phyloP scores from a whole-genome alignment of 441 rosid species.

The Adansonia madagascariensis region DNA sequence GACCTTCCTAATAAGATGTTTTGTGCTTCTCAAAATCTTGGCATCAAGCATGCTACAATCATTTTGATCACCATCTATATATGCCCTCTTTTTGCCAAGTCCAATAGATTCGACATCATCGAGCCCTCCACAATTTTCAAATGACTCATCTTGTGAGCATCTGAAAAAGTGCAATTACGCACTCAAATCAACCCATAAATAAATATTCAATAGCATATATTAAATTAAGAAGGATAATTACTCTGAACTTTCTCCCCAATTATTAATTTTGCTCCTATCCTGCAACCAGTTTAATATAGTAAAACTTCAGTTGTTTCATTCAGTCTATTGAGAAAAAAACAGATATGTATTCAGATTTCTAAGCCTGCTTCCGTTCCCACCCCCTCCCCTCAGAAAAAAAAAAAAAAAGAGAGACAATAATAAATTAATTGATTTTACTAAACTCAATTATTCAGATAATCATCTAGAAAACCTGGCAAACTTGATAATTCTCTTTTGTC shows the following conservation, averaged over 20 bases:
- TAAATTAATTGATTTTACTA: not conserved
- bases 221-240: conserved; percentile 45
- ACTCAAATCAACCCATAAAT: conserved; percentile 32
- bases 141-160: conserved; percentile 44
- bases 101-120: conserved; percentile 38
- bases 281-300: conserved; percentile 41
- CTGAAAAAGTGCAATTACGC: conserved; percentile 40
- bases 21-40: conserved; percentile 44
- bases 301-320: conserved; percentile 24
- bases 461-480: not conserved
- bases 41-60: conserved; percentile 31
- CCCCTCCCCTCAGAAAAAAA: not conserved
- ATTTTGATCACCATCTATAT: conserved; percentile 32
- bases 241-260: conserved; percentile 60
- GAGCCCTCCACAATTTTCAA: conserved; percentile 35
- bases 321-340: conserved; percentile 5
- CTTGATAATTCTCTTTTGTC: not conserved
- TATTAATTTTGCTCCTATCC: conserved; percentile 61
- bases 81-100: conserved; percentile 43
- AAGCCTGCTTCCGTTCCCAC: not conserved
- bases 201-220: conserved; percentile 24
- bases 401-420: not conserved
- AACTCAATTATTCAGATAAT: not conserved
- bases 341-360: not conserved
- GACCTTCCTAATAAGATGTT: conserved; percentile 36